Base-by-base conservation (phyloP, 176 grass and related monocot species). In the Metroxylon sagu region DNA sequence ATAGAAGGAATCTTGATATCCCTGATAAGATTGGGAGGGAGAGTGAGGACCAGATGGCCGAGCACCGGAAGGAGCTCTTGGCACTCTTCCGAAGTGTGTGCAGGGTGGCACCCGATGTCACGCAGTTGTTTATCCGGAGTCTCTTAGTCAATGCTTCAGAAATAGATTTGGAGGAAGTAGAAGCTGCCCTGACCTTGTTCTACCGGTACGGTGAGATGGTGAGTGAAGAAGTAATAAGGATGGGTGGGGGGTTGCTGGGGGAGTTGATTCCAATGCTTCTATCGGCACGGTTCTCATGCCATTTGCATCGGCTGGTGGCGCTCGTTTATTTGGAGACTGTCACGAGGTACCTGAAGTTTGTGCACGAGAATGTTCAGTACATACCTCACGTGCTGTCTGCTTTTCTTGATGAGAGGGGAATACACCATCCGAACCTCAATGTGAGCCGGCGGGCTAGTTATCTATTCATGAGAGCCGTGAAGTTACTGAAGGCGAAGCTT, bases 401-500 rank as follows among this genome's bases (percentile, higher is more conserved):
- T 3, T 98, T 92, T 78, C 76, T 98, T 73, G 93, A 92, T 83
- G 71, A 92, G 5, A 85, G 93, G 57, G 93, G 93, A 62, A 76
- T 92, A 65, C 87, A 85, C 60, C 87, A 98, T 71, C 72, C 77
- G 54, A 98, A 98, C 80, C 39, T 59, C 49, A 81, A 85, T 29
- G 93, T 98, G 67, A 88, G 84, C 65, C 74, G 73, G 6, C 82
- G 87, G 62, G 93, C 87, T 4, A 70, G 87, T 73, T 98, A 92
- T 70, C 80, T 92, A 17, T 91, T 98, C 73, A 98, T 98, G 93
- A 98, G 79, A 79, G 78, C 87, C 18, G 84, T 92, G 21, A 98
- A 85, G 70, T 66, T 81, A 60, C 48, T 92, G 56, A 98, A 98
- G 77, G 63, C 81, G 58, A 98, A 88, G 27, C 70, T 98, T 57